phyloP scores from a whole-genome alignment of 2,329 filamentous ascomycete species.

The Fusarium sp. region DNA sequence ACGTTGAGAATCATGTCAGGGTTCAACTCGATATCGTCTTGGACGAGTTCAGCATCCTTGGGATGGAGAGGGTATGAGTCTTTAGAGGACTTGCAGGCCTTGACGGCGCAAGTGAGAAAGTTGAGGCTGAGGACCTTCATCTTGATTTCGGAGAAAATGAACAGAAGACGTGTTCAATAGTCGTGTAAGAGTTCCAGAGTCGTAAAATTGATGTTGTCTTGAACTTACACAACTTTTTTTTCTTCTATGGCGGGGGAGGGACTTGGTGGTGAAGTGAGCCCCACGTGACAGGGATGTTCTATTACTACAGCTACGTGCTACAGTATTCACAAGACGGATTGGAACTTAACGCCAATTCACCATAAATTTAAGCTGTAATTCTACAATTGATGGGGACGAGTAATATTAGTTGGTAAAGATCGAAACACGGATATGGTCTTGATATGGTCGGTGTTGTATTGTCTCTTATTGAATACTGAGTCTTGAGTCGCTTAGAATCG shows the following conservation, averaged over 20 bases:
- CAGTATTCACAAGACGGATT: not conserved
- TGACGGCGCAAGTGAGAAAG: constrained; percentile 95
- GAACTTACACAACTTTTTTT: constrained; percentile 48
- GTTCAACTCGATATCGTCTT: constrained; percentile 86
- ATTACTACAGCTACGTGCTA: not conserved
- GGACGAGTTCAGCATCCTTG: constrained; percentile 88
- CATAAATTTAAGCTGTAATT: not conserved
- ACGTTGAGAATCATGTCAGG: constrained; percentile 84
- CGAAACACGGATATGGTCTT: not conserved
- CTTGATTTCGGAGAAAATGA: not conserved
- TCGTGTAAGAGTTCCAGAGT: not conserved
- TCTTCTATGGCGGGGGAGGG: constrained; percentile 33
- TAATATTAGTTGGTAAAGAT: not conserved
- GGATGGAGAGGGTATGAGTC: constrained; percentile 91
- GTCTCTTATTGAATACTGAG: constrained; percentile 6
- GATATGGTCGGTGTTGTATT: constrained; percentile 23
- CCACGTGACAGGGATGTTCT: constrained; percentile 46
- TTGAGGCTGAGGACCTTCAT: constrained; percentile 98
- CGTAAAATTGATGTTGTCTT: constrained; percentile 5
- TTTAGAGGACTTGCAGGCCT: constrained; percentile 85
- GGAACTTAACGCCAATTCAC: not conserved
- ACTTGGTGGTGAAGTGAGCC: constrained; percentile 21
- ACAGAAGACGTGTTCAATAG: not conserved
- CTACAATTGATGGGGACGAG: not conserved
- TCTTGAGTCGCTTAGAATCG: constrained; percentile 22